These are phyloP conservation scores for Exophiala lecanii-corni DNA, from an alignment of 2,329 filamentous ascomycete species.

Conservation along the genomic window DNA sequence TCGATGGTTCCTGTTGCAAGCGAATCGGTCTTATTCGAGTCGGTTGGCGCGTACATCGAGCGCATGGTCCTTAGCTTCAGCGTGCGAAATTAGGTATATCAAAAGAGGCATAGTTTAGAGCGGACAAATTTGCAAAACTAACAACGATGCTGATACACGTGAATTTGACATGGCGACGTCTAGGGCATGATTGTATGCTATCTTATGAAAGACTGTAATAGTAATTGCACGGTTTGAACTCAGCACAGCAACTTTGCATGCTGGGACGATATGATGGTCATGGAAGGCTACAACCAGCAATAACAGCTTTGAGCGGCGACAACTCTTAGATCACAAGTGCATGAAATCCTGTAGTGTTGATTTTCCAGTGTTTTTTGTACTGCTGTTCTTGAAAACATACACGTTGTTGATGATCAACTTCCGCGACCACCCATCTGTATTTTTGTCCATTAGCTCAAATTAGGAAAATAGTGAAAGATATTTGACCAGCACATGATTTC, in stretches of 20 bases:
- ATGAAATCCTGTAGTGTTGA: neutral
- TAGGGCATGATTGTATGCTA: no score
- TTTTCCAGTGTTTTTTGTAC: slow-evolving; percentile 1
- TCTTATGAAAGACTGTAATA: neutral
- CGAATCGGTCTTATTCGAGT: no score
- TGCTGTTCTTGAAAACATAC: neutral
- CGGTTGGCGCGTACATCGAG: no score
- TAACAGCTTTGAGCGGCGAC: neutral
- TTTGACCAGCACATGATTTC: slow-evolving; percentile 5
- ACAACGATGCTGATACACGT: no score
- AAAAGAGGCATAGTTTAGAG: no score
- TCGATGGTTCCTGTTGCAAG: no score
- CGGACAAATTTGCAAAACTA: no score
- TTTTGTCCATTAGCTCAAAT: slow-evolving; percentile 16
- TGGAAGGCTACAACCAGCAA: neutral
- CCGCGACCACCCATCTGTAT: slow-evolving; percentile 5
- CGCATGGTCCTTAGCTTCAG: no score
- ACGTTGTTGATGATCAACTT: neutral
- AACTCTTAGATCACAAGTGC: neutral
- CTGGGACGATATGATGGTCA: neutral
- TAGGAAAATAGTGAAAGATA: slow-evolving; percentile 16
- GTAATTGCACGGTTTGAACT: neutral
- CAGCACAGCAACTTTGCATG: neutral
- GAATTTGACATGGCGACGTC: no score
- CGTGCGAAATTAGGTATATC: no score